These are phyloP conservation scores for Marvania coccoides DNA, from an alignment of 139 green algal genomes.

Conservation along the genomic window DNA sequence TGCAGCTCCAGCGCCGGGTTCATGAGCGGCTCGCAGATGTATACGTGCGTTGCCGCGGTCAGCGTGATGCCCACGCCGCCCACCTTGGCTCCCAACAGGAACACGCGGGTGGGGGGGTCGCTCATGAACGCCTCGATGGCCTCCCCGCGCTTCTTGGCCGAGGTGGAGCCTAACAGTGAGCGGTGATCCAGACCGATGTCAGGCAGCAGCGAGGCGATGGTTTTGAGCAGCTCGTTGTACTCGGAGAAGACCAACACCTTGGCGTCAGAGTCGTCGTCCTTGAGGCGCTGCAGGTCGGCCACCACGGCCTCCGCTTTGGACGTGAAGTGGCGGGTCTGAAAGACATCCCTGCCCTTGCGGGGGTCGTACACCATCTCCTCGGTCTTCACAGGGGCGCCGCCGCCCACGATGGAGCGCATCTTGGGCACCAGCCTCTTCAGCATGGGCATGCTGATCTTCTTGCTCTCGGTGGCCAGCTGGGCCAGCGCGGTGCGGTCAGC, in stretches of 20 bases:
- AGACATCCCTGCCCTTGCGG: background rate
- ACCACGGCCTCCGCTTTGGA: background rate
- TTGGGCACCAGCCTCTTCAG: background rate
- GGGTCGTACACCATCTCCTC: slow-evolving; percentile 1
- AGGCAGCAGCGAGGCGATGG: slow-evolving; percentile 5
- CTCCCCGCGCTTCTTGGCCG: slow-evolving; percentile 8
- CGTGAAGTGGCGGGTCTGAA: background rate
- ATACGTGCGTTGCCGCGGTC: slow-evolving; percentile 13
- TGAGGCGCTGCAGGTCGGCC: slow-evolving; percentile 6
- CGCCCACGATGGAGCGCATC: background rate
- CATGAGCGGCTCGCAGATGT: slow-evolving; percentile 15
- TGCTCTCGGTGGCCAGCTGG: no score
- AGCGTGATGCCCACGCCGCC: slow-evolving; percentile 16
- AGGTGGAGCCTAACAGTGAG: background rate
- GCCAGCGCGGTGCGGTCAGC: no score
- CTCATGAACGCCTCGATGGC: slow-evolving; percentile 14
- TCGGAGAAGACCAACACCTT: slow-evolving; percentile 19
- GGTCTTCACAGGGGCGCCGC: background rate
- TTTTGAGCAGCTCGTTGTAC: background rate
- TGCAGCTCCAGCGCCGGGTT: slow-evolving; percentile 18
- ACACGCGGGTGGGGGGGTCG: slow-evolving; percentile 16
- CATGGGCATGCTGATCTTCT: background rate
- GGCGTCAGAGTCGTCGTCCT: slow-evolving; percentile 1
- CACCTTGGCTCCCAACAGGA: slow-evolving; percentile 3
- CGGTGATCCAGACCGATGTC: slow-evolving; percentile 1